phyloP scores from a whole-genome alignment of 2,329 filamentous ascomycete genomes.

The Ilyonectria sp. region DNA sequence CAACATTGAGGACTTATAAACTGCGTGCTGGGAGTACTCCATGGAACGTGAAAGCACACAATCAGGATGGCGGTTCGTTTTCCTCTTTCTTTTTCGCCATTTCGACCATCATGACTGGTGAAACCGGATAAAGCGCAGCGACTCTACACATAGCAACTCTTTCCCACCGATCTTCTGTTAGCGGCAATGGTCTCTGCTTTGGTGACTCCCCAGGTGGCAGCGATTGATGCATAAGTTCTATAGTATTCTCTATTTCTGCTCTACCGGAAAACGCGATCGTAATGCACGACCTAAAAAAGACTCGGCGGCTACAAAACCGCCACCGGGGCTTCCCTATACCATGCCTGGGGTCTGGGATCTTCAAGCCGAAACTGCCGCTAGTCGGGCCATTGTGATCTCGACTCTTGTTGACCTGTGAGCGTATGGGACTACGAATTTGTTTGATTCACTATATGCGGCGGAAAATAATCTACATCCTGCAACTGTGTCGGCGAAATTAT shows the following conservation, averaged over 20 bases:
- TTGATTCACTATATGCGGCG: conserved; percentile 44
- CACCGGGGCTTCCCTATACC: conserved; percentile 38
- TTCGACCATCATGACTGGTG: too few relatives aligned
- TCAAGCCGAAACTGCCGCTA: conserved; percentile 38
- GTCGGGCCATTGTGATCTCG: conserved; percentile 41
- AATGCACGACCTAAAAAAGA: conserved; percentile 14
- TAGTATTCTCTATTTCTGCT: background rate
- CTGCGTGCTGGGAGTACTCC: too few relatives aligned
- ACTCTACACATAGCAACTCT: too few relatives aligned
- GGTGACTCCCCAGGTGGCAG: too few relatives aligned
- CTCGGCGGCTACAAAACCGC: conserved; percentile 45
- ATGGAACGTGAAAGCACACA: too few relatives aligned
- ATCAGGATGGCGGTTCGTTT: too few relatives aligned
- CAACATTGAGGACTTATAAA: too few relatives aligned
- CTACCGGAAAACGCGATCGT: background rate
- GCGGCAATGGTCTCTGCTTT: too few relatives aligned
- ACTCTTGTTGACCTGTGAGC: conserved; percentile 47
- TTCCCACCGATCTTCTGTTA: too few relatives aligned
- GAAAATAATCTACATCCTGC: conserved; percentile 34
- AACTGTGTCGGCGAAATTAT: conserved; percentile 38
- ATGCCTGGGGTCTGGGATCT: conserved; percentile 39
- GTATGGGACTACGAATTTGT: conserved; percentile 46
- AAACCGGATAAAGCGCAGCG: too few relatives aligned
- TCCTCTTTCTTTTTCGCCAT: too few relatives aligned
- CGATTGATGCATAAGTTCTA: conserved; percentile 43